Evolutionary conservation across 495 filamentous ascomycete species (phyloP).

Genomic region (Trypethelium eluteriae): DNA sequence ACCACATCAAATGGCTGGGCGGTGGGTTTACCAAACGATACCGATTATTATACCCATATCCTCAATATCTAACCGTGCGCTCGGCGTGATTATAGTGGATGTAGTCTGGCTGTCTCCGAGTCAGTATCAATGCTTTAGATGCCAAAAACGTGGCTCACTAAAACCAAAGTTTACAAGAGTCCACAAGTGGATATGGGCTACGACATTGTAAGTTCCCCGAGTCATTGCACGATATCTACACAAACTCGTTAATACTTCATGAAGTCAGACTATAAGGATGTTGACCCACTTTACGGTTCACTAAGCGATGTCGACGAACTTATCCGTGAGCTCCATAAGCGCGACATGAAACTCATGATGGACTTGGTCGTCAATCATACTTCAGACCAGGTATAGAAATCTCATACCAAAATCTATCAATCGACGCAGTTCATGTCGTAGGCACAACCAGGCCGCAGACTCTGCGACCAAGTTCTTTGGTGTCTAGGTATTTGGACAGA

Average conservation of each 20-base stretch:
- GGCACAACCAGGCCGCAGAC: background rate
- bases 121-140: constrained; percentile 11
- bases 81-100: constrained; percentile 22
- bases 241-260: background rate
- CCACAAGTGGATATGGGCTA: constrained; percentile 41
- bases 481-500: background rate
- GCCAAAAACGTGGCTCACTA: background rate
- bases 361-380: constrained; percentile 57
- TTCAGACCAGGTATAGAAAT: constrained; percentile 35
- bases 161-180: constrained; percentile 31
- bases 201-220: constrained; percentile 28
- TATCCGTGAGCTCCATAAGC: constrained; percentile 42
- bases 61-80: background rate
- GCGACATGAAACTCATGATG: constrained; percentile 48
- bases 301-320: constrained; percentile 48
- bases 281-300: constrained; percentile 49
- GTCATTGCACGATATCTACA: background rate
- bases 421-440: background rate
- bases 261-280: constrained; percentile 32
- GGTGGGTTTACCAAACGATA: constrained; percentile 16
- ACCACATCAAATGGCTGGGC: constrained; percentile 36
- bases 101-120: constrained; percentile 37
- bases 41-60: background rate
- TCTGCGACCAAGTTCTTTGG: background rate
- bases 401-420: background rate